Percentiles rank a stretch among this genome's conserved stretches.
phyloP scores from a whole-genome alignment of 169 alveolate genomes.

The Eimeria tenella region DNA sequence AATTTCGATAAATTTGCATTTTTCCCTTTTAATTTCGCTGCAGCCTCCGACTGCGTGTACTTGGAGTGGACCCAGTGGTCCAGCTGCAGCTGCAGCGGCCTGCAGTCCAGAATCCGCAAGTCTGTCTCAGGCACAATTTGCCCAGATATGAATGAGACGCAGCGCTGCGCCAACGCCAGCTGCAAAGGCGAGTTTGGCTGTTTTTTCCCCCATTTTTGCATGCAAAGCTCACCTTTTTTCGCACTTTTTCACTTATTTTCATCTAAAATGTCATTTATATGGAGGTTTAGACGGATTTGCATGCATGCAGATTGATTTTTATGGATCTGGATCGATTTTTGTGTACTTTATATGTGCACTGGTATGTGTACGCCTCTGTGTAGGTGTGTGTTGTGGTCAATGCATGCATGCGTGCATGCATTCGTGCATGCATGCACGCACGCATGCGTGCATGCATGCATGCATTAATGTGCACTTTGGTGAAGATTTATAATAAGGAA shows the following conservation, averaged over 20 bases:
- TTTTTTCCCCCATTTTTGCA: no score
- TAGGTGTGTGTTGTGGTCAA: neutral
- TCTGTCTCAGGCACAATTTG: slow-evolving; percentile 15
- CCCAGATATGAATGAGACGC: slow-evolving; percentile 27
- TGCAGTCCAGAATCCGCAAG: neutral
- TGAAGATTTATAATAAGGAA: no score
- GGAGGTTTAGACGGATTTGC: no score
- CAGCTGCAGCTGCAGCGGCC: slow-evolving; percentile 27
- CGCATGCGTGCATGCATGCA: neutral
- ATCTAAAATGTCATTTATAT: no score
- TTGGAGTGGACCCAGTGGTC: slow-evolving; percentile 69
- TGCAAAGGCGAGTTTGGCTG: neutral
- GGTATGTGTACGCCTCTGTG: no score
- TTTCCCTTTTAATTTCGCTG: neutral
- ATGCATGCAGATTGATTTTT: no score
- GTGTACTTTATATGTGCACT: no score
- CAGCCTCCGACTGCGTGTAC: slow-evolving; percentile 65
- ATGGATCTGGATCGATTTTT: no score
- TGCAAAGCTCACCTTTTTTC: no score
- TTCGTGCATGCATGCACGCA: neutral
- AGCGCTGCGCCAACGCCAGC: neutral
- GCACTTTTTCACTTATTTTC: no score
- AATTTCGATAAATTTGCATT: neutral
- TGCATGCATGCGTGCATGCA: neutral
- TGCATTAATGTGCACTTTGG: neutral